Percentiles rank a stretch among this genome's conserved stretches.
Conservation (phyloP, 352 stramenopile species). For the Globisporangium cystogenes region DNA sequence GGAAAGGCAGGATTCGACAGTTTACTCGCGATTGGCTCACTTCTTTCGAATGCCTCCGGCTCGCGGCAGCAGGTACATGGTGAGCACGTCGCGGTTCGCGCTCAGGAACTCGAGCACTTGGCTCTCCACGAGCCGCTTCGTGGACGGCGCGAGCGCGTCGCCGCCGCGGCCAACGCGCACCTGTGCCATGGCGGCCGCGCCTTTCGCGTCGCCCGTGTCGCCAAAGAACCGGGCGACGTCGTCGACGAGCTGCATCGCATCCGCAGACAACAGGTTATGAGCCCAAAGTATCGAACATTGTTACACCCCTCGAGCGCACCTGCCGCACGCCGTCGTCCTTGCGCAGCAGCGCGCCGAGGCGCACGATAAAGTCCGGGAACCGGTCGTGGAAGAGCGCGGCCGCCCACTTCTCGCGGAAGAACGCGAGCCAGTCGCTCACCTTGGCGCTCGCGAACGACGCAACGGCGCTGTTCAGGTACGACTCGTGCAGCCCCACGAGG, state of each 20-base stretch:
- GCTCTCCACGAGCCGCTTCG: conserved; percentile 72
- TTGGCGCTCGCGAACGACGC: conserved; percentile 63
- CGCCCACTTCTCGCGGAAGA: conserved; percentile 78
- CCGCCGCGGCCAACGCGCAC: conserved; percentile 63
- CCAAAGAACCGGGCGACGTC: conserved; percentile 51
- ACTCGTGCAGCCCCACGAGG: conserved; percentile 79
- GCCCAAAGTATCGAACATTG: no score
- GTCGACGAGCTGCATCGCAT: conserved; percentile 48
- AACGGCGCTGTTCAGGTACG: conserved; percentile 81
- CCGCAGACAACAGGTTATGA: no score
- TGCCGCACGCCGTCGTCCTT: conserved; percentile 67
- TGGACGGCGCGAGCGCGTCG: conserved; percentile 50
- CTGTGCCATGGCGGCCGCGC: conserved; percentile 47
- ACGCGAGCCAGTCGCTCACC: conserved; percentile 80
- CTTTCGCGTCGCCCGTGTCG: conserved; percentile 63
- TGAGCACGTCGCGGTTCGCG: conserved; percentile 67
- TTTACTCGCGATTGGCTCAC: neutral
- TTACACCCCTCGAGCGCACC: no score
- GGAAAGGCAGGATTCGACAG: no score
- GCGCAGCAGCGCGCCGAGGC: conserved; percentile 46
- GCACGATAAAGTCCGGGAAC: conserved; percentile 64
- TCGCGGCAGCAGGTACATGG: conserved; percentile 76
- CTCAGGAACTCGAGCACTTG: conserved; percentile 74
- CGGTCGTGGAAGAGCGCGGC: conserved; percentile 73
- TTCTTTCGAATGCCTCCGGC: neutral